Evolutionary conservation across 2,329 filamentous ascomycete genomes (phyloP).

Genomic region (Fusarium sp.): DNA sequence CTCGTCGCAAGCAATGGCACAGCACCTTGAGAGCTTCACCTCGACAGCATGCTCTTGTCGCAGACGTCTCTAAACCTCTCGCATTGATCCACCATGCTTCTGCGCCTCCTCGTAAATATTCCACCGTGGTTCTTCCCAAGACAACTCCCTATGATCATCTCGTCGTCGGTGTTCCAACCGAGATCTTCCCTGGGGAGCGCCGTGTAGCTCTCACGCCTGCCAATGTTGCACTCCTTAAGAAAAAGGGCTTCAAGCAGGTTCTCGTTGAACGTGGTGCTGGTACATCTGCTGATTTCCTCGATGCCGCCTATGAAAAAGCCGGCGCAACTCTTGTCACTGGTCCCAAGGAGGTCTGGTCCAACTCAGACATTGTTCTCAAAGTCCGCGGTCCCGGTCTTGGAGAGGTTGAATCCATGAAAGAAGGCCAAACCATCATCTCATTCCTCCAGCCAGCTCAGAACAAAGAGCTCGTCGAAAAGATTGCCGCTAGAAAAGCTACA

Average conservation of each 20-base stretch:
- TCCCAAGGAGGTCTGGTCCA: constrained; percentile 73
- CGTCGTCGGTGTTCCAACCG: constrained; percentile 80
- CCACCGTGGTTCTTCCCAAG: constrained; percentile 51
- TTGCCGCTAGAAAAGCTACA: constrained; percentile 76
- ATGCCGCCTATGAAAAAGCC: constrained; percentile 78
- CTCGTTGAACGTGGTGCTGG: constrained; percentile 86
- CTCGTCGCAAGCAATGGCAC: constrained; percentile 51
- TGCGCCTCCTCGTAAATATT: constrained; percentile 47
- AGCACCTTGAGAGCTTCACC: constrained; percentile 43
- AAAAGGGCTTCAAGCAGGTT: constrained; percentile 83
- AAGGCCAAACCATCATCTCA: constrained; percentile 79
- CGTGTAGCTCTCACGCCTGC: constrained; percentile 86
- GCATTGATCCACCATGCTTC: constrained; percentile 52
- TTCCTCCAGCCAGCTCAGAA: constrained; percentile 88
- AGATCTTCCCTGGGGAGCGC: constrained; percentile 81
- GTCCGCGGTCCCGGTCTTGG: constrained; percentile 77
- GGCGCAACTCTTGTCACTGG: constrained; percentile 80
- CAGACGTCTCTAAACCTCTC: constrained; percentile 45
- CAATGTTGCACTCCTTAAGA: constrained; percentile 82
- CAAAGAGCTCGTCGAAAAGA: constrained; percentile 75
- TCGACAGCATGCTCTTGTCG: constrained; percentile 42
- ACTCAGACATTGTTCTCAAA: constrained; percentile 83
- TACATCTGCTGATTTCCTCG: constrained; percentile 77
- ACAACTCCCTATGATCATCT: constrained; percentile 74
- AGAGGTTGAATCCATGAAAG: constrained; percentile 74